Evolutionary conservation across 495 filamentous ascomycete genomes (phyloP), one percentile per base, ranked within the genome.

Genomic region (Ramalina peruviana): DNA sequence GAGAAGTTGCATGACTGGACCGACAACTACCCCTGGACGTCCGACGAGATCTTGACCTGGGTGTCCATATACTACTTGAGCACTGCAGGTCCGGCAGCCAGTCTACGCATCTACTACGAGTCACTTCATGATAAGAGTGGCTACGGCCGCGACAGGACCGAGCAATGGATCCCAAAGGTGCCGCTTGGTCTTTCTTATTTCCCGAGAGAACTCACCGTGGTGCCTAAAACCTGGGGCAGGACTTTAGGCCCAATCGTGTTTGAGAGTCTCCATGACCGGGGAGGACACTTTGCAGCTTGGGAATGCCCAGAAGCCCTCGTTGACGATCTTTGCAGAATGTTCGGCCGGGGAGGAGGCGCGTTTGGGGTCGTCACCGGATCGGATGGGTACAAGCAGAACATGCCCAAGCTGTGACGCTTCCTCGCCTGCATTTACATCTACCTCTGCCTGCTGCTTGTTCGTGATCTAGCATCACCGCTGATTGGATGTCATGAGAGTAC

Each of bases 1-100:
- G 82, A 85, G 59, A 86, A 85, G 54, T 68, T 85, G 25, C 74
- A 80, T 57, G 73, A 78, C 50, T 82, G 82, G 79, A 76, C 75
- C 1, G 81, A 86, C 54, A 59, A 52, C 1, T 83, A 83, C 54
- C 69, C 74, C 7, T 85, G 82, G 82, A 80, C 71, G 1, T 76
- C 82, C 37, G 80, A 84, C 40, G 75, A 85, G 58, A 67, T 82
- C 21, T 63, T 82, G 25, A 82, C 79, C 0, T 83, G 81, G 80
- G 65, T 80, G 0, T 74, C 67, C 19, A 75, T 84, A 45, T 82
- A 83, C 58, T 69, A 64, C 63, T 82, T 83, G 53, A 71, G 68
- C 12, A 65, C 58, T 9, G 73, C 76, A 1, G 78, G 75, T 0
- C 77, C 75, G 0, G 74, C 72, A 4, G 76, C 76, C 3, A 75